Evolutionary conservation across 305 asterid genomes (phyloP), one percentile per base, ranked within the genome.

Genomic region (Withania somnifera): DNA sequence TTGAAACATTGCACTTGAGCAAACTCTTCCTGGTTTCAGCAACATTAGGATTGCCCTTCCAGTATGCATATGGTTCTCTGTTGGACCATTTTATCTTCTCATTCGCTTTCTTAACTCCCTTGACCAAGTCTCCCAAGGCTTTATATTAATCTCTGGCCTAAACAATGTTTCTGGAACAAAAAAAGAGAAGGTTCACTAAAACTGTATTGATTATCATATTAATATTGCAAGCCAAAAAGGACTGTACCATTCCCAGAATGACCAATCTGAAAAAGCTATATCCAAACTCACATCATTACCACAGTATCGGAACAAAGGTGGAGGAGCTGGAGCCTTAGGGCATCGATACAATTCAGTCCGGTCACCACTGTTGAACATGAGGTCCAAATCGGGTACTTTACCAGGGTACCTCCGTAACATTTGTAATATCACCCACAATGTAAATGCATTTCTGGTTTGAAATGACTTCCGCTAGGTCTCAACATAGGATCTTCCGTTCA

Each of bases 181-280:
- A 56, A n/a, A 5, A 40, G 0, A 63, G 0, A 63, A 79, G 11
- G 7, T 79, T 75, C 47, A 60, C 0, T 57, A 79, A 13, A 58
- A 15, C 56, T 15, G 8, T 4, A n/a, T 47, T 26, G 24, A 64
- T 80, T 15, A 28, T 40, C n/a, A 73, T 30, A 53, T 67, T 17
- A 67, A 32, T 38, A 7, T 10, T 36, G 22, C 24, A 45, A 19
- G 14, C 32, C 76, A 56, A 63, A 52, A 50, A 36, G 38, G 22
- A 50, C 11, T 89, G 0, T 90, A 96, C 99, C 99, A 96, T 58
- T 98, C 99, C 99, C 99, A 96, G 84, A 93, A 96, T 0, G 98
- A 93, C 99, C 99, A 96, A 38, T 96, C 99, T 0, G 99, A 98
- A 84, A 96, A 96, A 80, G 89, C 97, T 63, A 96, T 93, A 84